These are phyloP conservation scores for Tausonia pullulans DNA, from an alignment of 1,284 basidiomycete genomes.

Conservation along the genomic window DNA sequence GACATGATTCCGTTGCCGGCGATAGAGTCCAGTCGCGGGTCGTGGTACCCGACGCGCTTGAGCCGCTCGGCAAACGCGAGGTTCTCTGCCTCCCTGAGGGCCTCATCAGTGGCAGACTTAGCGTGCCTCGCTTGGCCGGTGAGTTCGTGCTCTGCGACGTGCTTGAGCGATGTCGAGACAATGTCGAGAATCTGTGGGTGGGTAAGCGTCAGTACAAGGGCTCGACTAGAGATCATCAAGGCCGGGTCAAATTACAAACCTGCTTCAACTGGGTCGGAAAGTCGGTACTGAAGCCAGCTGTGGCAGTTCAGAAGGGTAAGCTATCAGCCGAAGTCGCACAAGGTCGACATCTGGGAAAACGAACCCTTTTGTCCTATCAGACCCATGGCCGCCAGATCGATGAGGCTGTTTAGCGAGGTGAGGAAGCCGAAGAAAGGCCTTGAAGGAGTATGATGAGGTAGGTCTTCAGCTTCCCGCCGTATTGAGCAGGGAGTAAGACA, in stretches of 20 bases:
- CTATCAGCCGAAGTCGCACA: not conserved
- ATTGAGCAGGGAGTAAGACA: not conserved
- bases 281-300: conserved; percentile 74
- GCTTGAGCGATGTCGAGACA: conserved; percentile 57
- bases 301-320: not conserved
- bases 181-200: conserved; percentile 60
- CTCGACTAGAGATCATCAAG: too few relatives aligned
- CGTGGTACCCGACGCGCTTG: conserved; percentile 56
- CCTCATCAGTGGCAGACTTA: conserved; percentile 40
- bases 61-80: conserved; percentile 30
- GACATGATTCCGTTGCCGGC: conserved; percentile 72
- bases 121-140: conserved; percentile 23
- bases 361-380: conserved; percentile 86
- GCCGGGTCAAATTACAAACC: too few relatives aligned
- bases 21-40: conserved; percentile 64
- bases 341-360: conserved; percentile 4
- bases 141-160: conserved; percentile 38
- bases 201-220: too few relatives aligned
- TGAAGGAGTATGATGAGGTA: not conserved
- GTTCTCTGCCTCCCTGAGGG: conserved; percentile 26
- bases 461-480: not conserved
- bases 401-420: conserved; percentile 68
- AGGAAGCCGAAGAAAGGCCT: conserved; percentile 78
- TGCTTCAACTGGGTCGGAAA: conserved; percentile 56
- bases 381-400: conserved; percentile 87